Base-by-base conservation (phyloP, 139 green algal genomes). In the Diplosphaera chodatii region DNA sequence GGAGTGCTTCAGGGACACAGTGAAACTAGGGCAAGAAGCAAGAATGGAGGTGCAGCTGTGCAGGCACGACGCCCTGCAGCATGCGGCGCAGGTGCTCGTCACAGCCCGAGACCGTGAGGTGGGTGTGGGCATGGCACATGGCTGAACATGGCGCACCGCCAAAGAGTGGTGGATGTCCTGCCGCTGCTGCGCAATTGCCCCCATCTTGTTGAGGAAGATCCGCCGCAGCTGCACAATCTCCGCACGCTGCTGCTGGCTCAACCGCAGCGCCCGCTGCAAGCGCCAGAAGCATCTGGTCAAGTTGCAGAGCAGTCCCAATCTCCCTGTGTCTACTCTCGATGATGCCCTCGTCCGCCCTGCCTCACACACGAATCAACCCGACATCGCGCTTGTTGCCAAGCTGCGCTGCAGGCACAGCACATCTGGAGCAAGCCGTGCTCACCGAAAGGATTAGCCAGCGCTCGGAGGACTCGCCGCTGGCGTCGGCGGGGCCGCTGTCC, bases 141-240 rank as follows among this genome's bases (percentile, higher is more conserved):
- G n/a, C n/a, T n/a, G n/a, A n/a, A n/a, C n/a, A 4, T 0, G 1
- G 55, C 65, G 6, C 66, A 67, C 73, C 56, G 34, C 67, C 34
- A 78, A 56, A 28, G 59, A 64, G 21, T 28, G 21, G 64, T 63
- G 27, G 48, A 75, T 68, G 8, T 78, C 71, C 32, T 30, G 62
- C 18, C 78, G 70, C 63, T 76, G 67, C 3, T 55, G 70, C 8
- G 66, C 70, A 16, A 83, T 78, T 55, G 29, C 32, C 18, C 13
- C 55, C 63, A 83, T 67, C 71, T 78, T 75, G 34, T 65, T 40
- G 16, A 81, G 69, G 67, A 83, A 81, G 1, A 83, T 63, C 23
- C 34, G 32, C 29, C 78, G 78, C 74, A 83, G 71, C 67, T 78
- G 70, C n/a, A 59, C 23, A 27, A 83, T 68, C 55, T 78, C 66